A percentile compares a stretch with the other conserved stretches of the same genome.
Conservation (phyloP, 2,329 filamentous ascomycete species). For the Madurella mycetomatis region DNA sequence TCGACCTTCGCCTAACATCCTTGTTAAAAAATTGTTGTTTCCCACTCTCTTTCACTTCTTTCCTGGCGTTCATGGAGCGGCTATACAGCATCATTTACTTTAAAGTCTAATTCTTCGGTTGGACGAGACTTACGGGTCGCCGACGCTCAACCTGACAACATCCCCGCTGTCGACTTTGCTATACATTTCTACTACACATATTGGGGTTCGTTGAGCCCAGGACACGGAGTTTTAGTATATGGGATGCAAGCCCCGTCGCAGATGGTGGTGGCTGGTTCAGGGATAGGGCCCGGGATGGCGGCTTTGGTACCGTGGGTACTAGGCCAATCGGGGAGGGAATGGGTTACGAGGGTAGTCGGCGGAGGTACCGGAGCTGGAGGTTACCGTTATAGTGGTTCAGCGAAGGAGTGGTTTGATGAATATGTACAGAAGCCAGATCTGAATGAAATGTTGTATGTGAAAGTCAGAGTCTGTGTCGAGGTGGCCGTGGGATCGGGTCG, state of each 20-base stretch:
- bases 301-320: too few relatives aligned
- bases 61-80: slow-evolving; percentile 8
- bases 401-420: not conserved
- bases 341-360: too few relatives aligned
- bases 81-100: slow-evolving; percentile 7
- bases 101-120: slow-evolving; percentile 10
- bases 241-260: too few relatives aligned
- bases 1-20: not conserved
- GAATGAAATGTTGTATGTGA: not conserved
- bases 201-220: not conserved
- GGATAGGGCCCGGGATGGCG: too few relatives aligned
- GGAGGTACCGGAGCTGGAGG: not conserved
- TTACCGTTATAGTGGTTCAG: not conserved
- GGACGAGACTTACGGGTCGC: not conserved
- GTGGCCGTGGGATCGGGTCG: not conserved
- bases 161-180: not conserved
- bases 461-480: not conserved
- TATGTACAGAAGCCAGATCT: slow-evolving; percentile 6
- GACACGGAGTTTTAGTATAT: not conserved
- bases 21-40: not conserved
- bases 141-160: not conserved
- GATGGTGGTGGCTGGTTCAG: too few relatives aligned
- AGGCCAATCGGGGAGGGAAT: too few relatives aligned
- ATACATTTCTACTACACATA: slow-evolving; percentile 3
- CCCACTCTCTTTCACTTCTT: slow-evolving; percentile 2